Base-by-base conservation (phyloP, 495 filamentous ascomycete species). In the Terfezia boudieri region DNA sequence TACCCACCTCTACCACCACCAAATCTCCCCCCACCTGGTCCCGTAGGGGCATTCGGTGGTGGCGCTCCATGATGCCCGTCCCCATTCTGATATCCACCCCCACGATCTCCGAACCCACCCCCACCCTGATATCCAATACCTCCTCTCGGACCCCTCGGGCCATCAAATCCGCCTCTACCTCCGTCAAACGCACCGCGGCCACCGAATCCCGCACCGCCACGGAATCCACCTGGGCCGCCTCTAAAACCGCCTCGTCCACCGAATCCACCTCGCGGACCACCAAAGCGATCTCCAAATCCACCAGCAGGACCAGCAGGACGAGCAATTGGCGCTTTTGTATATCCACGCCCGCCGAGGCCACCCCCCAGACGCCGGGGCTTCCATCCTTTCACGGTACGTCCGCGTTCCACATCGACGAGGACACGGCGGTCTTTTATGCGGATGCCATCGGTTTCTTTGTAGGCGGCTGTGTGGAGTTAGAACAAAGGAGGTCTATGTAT, bases 371-470 rank as follows among this genome's bases (percentile, higher is more conserved):
- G 85, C 53, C 83, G 79, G 54, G 90, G 90, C 64, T 84, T 85
- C 90, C 90, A 98, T 50, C 83, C 87, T 62, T 84, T 84, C 49
- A 94, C 86, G 37, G 90, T 95, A 55, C 90, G 82, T 58, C 90
- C 92, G 64, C 92, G 82, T 68, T 98, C 90, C 51, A 95, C 89
- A 68, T 98, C 90, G 56, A 98, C 87, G 64, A 92, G 76, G 58
- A 95, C 84, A 53, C 82, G 80, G 60, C 90, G 80, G 60, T 88
- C 88, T 67, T 84, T 92, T 71, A 96, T 94, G 48, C 82, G 79
- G 56, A 94, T 83, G 60, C 84, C 84, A 76, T 95, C 90, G 66
- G 79, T 83, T 66, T 83, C 82, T 68, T 86, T 86, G 71, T 85
- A 86, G 63, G 82, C 82, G 61, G 79, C 80, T 84, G 69, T 54